These are phyloP conservation scores for Artomyces pyxidatus DNA, from an alignment of 768 basidiomycete species.

Conservation along the genomic window DNA sequence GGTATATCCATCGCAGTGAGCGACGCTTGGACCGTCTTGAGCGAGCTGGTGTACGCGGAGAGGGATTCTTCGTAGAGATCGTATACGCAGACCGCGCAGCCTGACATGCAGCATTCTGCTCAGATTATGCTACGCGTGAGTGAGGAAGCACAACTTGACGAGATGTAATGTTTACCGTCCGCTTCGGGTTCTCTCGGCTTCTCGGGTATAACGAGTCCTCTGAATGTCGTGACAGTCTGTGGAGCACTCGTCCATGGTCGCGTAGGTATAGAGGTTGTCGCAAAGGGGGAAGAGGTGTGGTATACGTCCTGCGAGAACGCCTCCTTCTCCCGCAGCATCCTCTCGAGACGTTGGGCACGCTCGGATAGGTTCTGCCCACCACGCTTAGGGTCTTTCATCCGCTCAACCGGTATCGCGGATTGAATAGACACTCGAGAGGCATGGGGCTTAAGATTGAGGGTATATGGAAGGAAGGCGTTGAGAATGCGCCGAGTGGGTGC, in stretches of 20 bases:
- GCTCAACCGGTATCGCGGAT: constrained; percentile 1
- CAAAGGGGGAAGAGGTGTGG: no score
- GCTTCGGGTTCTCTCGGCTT: constrained; percentile 53
- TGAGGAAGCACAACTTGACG: background rate
- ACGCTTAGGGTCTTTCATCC: constrained; percentile 21
- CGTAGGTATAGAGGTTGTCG: no score
- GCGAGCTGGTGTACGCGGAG: constrained; percentile 47
- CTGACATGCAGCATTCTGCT: constrained; percentile 91
- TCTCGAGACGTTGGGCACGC: constrained; percentile 50
- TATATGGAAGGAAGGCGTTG: background rate
- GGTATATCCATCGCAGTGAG: constrained; percentile 44
- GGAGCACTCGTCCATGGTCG: background rate
- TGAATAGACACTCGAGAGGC: constrained; percentile 12
- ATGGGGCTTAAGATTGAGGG: background rate
- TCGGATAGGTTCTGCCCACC: constrained; percentile 56
- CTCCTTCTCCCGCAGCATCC: constrained; percentile 38
- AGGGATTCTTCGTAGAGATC: constrained; percentile 77
- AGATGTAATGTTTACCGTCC: constrained; percentile 44
- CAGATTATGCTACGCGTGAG: background rate
- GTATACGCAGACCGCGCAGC: constrained; percentile 88
- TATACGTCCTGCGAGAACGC: constrained; percentile 22
- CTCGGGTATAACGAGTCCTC: constrained; percentile 52
- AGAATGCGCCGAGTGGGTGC: background rate
- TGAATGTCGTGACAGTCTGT: constrained; percentile 28
- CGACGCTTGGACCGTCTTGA: constrained; percentile 40